These are phyloP conservation scores for Hanseniaspora sp. DNA, from an alignment of 1,139 yeast species.

Conservation along the genomic window DNA sequence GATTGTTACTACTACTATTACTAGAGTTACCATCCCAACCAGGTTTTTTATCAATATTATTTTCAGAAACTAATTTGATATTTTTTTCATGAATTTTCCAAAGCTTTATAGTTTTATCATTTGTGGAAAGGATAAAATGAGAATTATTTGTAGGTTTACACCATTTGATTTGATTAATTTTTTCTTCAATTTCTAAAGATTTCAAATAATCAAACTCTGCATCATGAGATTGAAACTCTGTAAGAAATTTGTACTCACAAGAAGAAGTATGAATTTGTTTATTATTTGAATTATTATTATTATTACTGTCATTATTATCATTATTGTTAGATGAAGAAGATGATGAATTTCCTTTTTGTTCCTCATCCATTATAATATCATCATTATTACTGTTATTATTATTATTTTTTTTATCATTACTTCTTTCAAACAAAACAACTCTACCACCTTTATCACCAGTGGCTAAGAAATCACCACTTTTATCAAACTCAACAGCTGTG, in stretches of 20 bases:
- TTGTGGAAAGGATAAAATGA: constrained; percentile 78
- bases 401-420: constrained; percentile 47
- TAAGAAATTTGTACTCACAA: constrained; percentile 89
- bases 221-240: constrained; percentile 97
- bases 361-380: constrained; percentile 29
- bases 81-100: constrained; percentile 95
- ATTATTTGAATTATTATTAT: not conserved
- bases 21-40: not conserved
- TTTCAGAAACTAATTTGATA: constrained; percentile 83
- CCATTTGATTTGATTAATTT: constrained; percentile 97
- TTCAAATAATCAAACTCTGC: constrained; percentile 96
- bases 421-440: constrained; percentile 88
- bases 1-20: constrained; percentile 3
- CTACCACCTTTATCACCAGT: constrained; percentile 99
- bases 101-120: constrained; percentile 92
- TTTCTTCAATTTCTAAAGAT: constrained; percentile 93
- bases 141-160: constrained; percentile 78
- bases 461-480: constrained; percentile 87
- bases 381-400: constrained; percentile 15
- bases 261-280: constrained; percentile 17
- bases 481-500: constrained; percentile 93
- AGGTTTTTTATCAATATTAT: constrained; percentile 40
- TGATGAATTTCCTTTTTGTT: not conserved
- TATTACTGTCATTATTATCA: not conserved
- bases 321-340: not conserved